A percentile compares a stretch with the other conserved stretches of the same genome.
Evolutionary conservation across 441 rosid genomes (phyloP).

Genomic region (Populus hybrid): DNA sequence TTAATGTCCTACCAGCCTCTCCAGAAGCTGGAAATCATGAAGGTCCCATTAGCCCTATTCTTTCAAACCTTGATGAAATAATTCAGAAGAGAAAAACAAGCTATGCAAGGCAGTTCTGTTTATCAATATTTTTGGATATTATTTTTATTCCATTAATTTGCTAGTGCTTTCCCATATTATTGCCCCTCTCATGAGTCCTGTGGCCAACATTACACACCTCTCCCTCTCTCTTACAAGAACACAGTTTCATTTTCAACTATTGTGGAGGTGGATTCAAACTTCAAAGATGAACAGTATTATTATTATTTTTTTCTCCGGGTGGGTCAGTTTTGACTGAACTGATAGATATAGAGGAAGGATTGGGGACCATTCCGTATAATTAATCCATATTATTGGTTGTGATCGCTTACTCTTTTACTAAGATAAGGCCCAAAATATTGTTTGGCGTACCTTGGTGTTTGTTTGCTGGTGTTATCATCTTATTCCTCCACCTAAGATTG

Average conservation of each 20-base stretch:
- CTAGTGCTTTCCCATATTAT: background rate
- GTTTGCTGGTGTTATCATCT: conserved; percentile 17
- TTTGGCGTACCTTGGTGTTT: conserved; percentile 6
- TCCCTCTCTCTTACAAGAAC: background rate
- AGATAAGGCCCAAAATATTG: conserved; percentile 10
- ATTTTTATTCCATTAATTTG: background rate
- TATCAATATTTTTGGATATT: background rate
- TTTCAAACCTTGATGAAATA: background rate
- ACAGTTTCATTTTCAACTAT: conserved; percentile 5
- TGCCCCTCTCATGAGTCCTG: background rate
- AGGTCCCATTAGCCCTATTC: background rate
- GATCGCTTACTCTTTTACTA: conserved; percentile 7
- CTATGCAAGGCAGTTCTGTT: background rate
- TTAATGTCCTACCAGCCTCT: background rate
- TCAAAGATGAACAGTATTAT: conserved; percentile 20
- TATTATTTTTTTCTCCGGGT: background rate
- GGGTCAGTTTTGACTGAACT: conserved; percentile 42
- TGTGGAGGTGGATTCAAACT: conserved; percentile 35
- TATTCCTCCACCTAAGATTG: conserved; percentile 11
- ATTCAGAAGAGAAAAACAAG: background rate
- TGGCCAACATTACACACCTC: background rate
- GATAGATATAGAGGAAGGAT: conserved; percentile 7
- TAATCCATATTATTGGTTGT: conserved; percentile 17
- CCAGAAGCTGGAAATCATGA: background rate
- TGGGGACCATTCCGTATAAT: conserved; percentile 24